Percentiles rank a stretch among this genome's conserved stretches.
Evolutionary conservation across 1,284 basidiomycete genomes (phyloP).

Genomic region (Cutaneotrichosporon sp.): DNA sequence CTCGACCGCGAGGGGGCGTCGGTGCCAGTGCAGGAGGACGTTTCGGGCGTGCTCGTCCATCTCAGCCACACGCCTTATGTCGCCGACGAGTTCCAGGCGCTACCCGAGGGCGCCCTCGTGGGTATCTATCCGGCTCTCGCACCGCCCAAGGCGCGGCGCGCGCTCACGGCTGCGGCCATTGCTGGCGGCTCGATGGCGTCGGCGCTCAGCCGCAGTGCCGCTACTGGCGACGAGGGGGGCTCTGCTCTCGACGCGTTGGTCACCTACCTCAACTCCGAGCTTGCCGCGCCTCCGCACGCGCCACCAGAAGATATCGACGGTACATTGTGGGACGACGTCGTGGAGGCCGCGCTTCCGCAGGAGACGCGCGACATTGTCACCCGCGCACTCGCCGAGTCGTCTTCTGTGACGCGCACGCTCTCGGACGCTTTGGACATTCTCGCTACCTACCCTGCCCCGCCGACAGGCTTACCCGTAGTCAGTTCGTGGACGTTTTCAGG

Average conservation of each 20-base stretch:
- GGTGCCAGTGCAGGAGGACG: slow-evolving; percentile 60
- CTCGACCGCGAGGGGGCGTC: slow-evolving; percentile 73
- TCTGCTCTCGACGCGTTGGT: slow-evolving; percentile 30
- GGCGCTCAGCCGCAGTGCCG: slow-evolving; percentile 22
- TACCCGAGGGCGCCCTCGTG: slow-evolving; percentile 27
- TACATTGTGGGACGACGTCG: slow-evolving; percentile 25
- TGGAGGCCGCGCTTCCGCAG: slow-evolving; percentile 29
- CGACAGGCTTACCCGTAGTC: background rate
- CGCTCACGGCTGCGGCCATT: slow-evolving; percentile 26
- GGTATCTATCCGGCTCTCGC: slow-evolving; percentile 26
- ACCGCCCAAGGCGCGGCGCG: slow-evolving; percentile 22
- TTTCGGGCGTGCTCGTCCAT: slow-evolving; percentile 55
- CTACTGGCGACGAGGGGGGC: slow-evolving; percentile 26
- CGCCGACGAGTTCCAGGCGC: slow-evolving; percentile 19
- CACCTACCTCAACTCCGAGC: slow-evolving; percentile 16
- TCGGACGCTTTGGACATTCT: slow-evolving; percentile 28
- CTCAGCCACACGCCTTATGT: slow-evolving; percentile 20
- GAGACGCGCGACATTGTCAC: slow-evolving; percentile 20
- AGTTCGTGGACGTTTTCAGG: slow-evolving; percentile 29
- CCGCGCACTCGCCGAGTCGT: slow-evolving; percentile 22
- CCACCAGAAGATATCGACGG: slow-evolving; percentile 24
- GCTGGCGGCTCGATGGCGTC: slow-evolving; percentile 24
- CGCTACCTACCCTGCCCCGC: background rate
- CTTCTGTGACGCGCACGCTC: slow-evolving; percentile 17
- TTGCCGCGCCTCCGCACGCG: slow-evolving; percentile 15